Conservation (phyloP, 768 basidiomycete species). For the Suillus lakei region DNA sequence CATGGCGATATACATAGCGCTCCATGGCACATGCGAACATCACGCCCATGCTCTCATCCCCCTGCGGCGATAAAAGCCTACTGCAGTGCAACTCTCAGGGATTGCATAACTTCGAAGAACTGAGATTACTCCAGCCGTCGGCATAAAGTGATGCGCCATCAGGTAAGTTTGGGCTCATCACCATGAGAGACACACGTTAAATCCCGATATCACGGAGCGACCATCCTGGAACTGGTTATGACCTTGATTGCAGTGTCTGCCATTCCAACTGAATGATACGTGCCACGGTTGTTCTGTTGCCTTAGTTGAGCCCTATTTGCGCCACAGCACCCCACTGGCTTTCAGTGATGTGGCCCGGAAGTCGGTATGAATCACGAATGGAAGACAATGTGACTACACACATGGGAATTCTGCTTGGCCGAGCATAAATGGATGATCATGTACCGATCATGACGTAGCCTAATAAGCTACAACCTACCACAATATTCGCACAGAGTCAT, state of each 20-base stretch:
- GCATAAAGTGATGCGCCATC: constrained; percentile 1
- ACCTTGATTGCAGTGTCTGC: not conserved
- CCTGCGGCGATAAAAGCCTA: constrained; percentile 7
- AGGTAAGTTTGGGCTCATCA: not conserved
- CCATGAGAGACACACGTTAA: not conserved
- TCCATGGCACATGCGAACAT: constrained; percentile 3
- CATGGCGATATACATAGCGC: constrained; percentile 3
- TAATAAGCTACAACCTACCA: not conserved
- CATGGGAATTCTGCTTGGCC: not conserved
- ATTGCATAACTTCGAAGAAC: not conserved
- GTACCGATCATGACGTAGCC: not conserved
- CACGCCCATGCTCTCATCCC: not conserved
- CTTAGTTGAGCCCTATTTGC: not conserved
- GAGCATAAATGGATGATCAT: not conserved
- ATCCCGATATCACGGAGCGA: constrained; percentile 3
- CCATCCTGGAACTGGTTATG: not conserved
- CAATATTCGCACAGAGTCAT: not conserved
- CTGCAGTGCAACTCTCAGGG: not conserved
- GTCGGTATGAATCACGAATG: not conserved
- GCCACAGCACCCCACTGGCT: not conserved
- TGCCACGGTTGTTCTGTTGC: not conserved
- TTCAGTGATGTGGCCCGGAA: not conserved
- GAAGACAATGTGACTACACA: not conserved
- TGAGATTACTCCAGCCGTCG: not conserved
- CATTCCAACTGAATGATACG: constrained; percentile 6